Evolutionary conservation across 2,329 filamentous ascomycete genomes (phyloP).

Genomic region (Cadophora malorum): DNA sequence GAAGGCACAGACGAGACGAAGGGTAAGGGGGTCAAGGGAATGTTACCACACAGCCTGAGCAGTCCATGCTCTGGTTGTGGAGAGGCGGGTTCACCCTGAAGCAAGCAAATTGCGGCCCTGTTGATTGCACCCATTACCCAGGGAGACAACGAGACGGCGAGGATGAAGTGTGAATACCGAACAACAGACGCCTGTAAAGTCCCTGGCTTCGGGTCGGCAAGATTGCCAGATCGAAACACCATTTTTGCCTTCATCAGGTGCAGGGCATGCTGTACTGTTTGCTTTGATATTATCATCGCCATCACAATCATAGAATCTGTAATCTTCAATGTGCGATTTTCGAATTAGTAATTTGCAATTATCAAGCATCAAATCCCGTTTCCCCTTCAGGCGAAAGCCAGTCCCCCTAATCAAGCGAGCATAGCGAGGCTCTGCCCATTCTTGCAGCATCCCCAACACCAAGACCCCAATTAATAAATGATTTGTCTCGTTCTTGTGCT

Average conservation of each 20-base stretch:
- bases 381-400: neutral
- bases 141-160: constrained; percentile 11
- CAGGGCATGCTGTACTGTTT: neutral
- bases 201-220: constrained; percentile 18
- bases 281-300: constrained; percentile 9
- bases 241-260: neutral
- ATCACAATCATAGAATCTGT: neutral
- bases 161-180: neutral
- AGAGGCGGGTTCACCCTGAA: neutral
- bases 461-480: neutral
- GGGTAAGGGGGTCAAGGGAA: neutral
- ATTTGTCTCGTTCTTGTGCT: neutral
- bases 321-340: neutral
- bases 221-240: constrained; percentile 9
- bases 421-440: constrained; percentile 15
- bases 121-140: constrained; percentile 7
- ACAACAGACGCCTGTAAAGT: constrained; percentile 38
- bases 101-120: constrained; percentile 1
- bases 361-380: constrained; percentile 10
- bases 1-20: neutral
- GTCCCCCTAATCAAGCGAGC: neutral
- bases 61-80: neutral
- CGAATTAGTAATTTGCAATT: constrained; percentile 7
- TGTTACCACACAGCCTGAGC: neutral
- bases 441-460: neutral